Base-by-base conservation (phyloP, 1,139 yeast genomes). In the Saccharomyces hybrid region DNA sequence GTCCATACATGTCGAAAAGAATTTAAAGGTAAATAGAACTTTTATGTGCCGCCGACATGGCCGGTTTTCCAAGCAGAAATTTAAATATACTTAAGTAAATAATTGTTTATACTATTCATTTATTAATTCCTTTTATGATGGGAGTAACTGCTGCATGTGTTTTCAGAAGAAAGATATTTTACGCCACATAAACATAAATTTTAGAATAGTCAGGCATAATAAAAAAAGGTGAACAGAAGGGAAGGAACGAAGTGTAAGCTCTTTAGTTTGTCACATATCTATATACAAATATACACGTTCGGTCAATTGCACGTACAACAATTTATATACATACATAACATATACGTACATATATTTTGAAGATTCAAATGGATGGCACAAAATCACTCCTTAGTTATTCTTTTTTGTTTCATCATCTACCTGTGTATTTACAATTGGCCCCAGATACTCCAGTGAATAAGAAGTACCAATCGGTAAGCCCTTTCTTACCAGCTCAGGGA, bases 1-100 rank as follows among this genome's bases (percentile, higher is more conserved):
- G 99, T 5, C 98, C 98, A 11, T 93, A 79, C 72, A 93, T 93
- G 98, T 89, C 97, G 27, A 91, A 89, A 68, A 63, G 48, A 46
- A 54, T 62, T 14, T 56, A 53, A 54, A 31, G 26, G n/a, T 23
- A 20, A 26, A 11, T 38, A 4, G 25, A 14, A 26, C 2, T 38
- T 16, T 9, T 38, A 11, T 11, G 25, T 38, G 25, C 9, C 26
- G 11, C 25, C 20, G n/a, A 23, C 44, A 9, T 38, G 6, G 13
- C 41, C 16, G 13, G 20, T 8, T 25, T 9, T 38, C 4, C 5
- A 38, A 20, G 13, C 44, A 4, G 25, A 16, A 16, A 16, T 38
- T 11, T 11, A 25, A 31, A 32, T 52, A 50, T 49, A 26, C 14
- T 38, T 38, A 38, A 38, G 44, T 38, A 38, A 16, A 20, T 38